Evolutionary conservation across 2,329 filamentous ascomycete species (phyloP), one percentile per base, ranked within the genome.

Genomic region (Claviceps sp.): DNA sequence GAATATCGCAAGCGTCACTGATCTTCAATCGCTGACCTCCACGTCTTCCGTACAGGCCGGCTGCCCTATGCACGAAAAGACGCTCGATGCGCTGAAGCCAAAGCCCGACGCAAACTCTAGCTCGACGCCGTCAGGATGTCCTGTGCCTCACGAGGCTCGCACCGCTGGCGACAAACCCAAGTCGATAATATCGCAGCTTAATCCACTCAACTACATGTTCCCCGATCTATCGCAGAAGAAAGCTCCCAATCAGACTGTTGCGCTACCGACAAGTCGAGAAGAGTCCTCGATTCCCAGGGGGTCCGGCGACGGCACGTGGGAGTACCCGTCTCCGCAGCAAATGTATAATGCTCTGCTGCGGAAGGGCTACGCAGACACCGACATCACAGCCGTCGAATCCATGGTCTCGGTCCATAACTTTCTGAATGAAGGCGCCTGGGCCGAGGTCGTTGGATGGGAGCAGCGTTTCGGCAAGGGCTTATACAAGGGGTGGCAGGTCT

Each of bases 351-450:
- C 93, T 7, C 85, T 98, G 70, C 73, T 97, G 55, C 85, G 93
- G 57, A 98, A 98, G 70, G 93, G 93, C 53, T 93, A 96, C 69
- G 89, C 86, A 0, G 90, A 97, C 65, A 97, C 93, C 0, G 90
- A 95, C 52, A 80, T 88, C 51, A 93, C 91, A 20, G 89, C 90
- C 3, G 90, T 98, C 14, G 90, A 96, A 69, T 83, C 85, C 62
- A 98, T 98, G 93, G 93, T 98, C 5, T 86, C 88, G 0, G 88
- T 97, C 11, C 93, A 98, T 74, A 98, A 98, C 69, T 97, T 96
- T 62, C 69, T 98, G 53, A 98, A 98, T 66, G 93, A 98, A 67
- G 93, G 93, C 57, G 93, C 93, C 7, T 98, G 93, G 93, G 78
- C 80, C 17, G 93, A 98, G 74, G 95, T 98, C 62, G 78, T 93